Evolutionary conservation across 129 eudicot genomes (phyloP), one percentile per base, ranked within the genome.

Genomic region (Lactuca sativa): DNA sequence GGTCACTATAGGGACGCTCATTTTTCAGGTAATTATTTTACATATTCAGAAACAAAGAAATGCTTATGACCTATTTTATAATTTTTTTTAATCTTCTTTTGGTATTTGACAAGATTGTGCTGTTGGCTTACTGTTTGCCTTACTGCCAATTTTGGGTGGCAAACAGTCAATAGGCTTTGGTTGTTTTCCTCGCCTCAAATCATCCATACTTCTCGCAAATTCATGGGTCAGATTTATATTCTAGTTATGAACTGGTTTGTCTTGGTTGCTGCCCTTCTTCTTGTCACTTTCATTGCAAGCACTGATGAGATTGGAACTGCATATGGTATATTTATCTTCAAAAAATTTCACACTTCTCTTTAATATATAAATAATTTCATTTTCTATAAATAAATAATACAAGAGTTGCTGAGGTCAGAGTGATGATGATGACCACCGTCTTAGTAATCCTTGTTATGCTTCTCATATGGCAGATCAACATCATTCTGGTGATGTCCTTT

Each of bases 201-300:
- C 59, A 76, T 93, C 54, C 98, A 93, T 64, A 93, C 96, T 41
- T 93, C 98, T 43, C 84, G 92, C 62, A 93, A 89, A 44, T 89
- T 89, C 84, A 93, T 89, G 98, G 98, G 96, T 53, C 96, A 93
- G 66, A 93, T 93, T 71, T 93, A 93, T 69, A 89, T 89, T 67
- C 98, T 96, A 12, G 92, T 89, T 48, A 71, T 93, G 67, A 93
- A 93, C 72, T 93, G 98, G 98, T 93, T 89, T 81, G 76, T 93
- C 38, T 80, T 93, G 77, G 95, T 75, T 33, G 70, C 82, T 21
- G 79, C 92, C 32, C 75, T 93, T 74, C 85, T 93, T 77, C 81
- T 89, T 58, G 88, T 93, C 67, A 83, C 87, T 82, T 81, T 77
- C 48, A 86, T 93, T 68, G 84, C 96, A 56, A 89, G 82, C 76